phyloP scores from a whole-genome alignment of 139 green algal genomes.

The Deuterostichococcus epilithicus region DNA sequence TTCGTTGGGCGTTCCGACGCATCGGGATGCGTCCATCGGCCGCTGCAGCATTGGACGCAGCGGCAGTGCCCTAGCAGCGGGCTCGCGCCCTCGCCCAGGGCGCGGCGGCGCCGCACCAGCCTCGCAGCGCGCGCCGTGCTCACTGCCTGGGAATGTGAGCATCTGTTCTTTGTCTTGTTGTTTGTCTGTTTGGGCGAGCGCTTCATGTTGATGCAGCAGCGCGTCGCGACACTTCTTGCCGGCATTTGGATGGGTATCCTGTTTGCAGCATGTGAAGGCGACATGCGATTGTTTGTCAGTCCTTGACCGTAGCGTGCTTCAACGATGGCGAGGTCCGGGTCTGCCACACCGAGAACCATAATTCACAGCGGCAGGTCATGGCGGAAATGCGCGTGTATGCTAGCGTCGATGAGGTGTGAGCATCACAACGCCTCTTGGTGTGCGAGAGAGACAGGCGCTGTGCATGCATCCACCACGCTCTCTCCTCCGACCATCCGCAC shows the following conservation, averaged over 20 bases:
- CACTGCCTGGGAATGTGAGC: background rate
- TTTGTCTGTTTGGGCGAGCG: too few relatives aligned
- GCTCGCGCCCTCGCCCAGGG: background rate
- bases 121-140: background rate
- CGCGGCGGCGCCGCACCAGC: too few relatives aligned
- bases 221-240: too few relatives aligned
- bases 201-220: too few relatives aligned
- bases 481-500: background rate
- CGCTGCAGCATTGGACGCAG: background rate
- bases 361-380: constrained; percentile 22
- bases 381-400: constrained; percentile 42
- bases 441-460: background rate
- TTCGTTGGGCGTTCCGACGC: background rate
- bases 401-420: constrained; percentile 24
- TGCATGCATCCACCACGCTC: background rate
- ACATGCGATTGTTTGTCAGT: too few relatives aligned
- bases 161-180: background rate
- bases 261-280: too few relatives aligned
- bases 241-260: too few relatives aligned
- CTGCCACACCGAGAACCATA: background rate
- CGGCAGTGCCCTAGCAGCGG: too few relatives aligned
- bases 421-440: background rate
- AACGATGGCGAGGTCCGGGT: background rate
- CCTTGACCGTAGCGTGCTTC: too few relatives aligned
- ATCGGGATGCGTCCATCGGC: too few relatives aligned